Conservation (phyloP, 805 yeast genomes). For the Metschnikowia cerradonensis region DNA sequence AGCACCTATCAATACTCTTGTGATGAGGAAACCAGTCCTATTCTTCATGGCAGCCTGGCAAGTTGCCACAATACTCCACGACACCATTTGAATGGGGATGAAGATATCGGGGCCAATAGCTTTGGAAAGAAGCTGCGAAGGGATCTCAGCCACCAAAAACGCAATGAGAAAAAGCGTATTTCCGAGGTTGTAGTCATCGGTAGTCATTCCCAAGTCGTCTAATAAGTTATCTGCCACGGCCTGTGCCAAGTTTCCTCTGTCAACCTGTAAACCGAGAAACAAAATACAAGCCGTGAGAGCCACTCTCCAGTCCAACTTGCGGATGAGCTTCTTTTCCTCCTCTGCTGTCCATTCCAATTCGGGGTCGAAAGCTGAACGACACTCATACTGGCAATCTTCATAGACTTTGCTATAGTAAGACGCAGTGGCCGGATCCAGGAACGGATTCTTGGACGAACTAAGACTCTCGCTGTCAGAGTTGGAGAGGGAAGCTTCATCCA, state of each 20-base stretch:
- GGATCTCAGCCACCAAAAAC: constrained; percentile 57
- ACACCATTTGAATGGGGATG: constrained; percentile 54
- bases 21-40: constrained; percentile 41
- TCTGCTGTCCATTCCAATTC: constrained; percentile 47
- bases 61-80: constrained; percentile 56
- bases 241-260: constrained; percentile 53
- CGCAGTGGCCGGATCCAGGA: constrained; percentile 46
- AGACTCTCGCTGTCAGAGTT: constrained; percentile 14
- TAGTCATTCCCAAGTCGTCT: constrained; percentile 48
- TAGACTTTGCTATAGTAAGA: constrained; percentile 44
- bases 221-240: constrained; percentile 57
- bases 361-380: constrained; percentile 55
- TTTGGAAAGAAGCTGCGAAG: constrained; percentile 64
- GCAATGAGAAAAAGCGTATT: constrained; percentile 49
- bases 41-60: constrained; percentile 44
- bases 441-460: constrained; percentile 10
- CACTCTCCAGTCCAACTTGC: constrained; percentile 55
- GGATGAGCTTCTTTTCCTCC: constrained; percentile 47
- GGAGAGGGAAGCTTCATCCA: not conserved
- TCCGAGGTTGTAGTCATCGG: constrained; percentile 57
- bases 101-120: constrained; percentile 58
- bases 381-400: constrained; percentile 50
- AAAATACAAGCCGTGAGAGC: constrained; percentile 55
- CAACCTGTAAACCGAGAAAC: constrained; percentile 57
- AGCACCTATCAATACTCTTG: constrained; percentile 51